A percentile compares a stretch with the other conserved stretches of the same genome.
Evolutionary conservation across 768 basidiomycete species (phyloP).

Genomic region (Leccinum obscurum): DNA sequence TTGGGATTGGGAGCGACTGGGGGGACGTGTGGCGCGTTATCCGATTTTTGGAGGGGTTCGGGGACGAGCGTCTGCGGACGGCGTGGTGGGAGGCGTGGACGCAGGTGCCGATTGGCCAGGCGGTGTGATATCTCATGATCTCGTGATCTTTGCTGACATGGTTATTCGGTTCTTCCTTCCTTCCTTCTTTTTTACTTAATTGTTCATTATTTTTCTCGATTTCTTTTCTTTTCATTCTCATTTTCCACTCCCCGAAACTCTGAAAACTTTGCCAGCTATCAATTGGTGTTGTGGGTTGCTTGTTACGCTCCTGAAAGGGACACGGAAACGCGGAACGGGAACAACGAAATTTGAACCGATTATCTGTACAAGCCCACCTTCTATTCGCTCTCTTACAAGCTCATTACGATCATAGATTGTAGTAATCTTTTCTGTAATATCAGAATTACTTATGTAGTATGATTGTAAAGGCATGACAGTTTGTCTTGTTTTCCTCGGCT

Average conservation of each 20-base stretch:
- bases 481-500: background rate
- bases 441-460: background rate
- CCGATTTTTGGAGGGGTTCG: constrained; percentile 48
- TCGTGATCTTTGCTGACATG: background rate
- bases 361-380: background rate
- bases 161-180: background rate
- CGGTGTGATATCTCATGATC: constrained; percentile 26
- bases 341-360: background rate
- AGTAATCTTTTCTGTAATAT: background rate
- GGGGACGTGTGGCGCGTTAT: constrained; percentile 66
- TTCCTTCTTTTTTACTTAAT: background rate
- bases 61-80: constrained; percentile 36
- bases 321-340: background rate
- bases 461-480: background rate
- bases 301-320: background rate
- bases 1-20: constrained; percentile 80
- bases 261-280: background rate
- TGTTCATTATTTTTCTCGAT: background rate
- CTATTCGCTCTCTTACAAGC: background rate
- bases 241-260: background rate
- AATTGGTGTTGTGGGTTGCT: background rate
- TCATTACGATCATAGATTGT: background rate
- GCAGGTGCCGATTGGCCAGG: constrained; percentile 35
- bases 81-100: constrained; percentile 44
- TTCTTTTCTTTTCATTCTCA: background rate